These are phyloP conservation scores for Skeletonema grethae DNA, from an alignment of 108 stramenopile species.

Conservation along the genomic window DNA sequence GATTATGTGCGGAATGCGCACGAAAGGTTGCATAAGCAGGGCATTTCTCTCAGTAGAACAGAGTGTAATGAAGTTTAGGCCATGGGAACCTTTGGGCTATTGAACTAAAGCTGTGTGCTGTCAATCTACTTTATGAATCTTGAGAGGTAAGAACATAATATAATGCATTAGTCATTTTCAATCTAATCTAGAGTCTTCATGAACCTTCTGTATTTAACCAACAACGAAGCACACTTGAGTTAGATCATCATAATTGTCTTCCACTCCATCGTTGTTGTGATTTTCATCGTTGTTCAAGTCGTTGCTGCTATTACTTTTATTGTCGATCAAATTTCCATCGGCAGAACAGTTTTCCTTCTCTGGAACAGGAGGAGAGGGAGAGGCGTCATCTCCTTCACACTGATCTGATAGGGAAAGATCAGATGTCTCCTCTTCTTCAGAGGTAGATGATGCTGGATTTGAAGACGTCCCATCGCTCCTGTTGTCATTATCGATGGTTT, in stretches of 20 bases:
- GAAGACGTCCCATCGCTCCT: constrained; percentile 34
- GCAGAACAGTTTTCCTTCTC: not conserved
- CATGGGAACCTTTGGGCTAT: too few species aligned
- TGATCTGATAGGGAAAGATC: constrained; percentile 5
- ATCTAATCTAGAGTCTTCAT: too few species aligned
- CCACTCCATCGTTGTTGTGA: not conserved
- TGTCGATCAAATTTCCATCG: not conserved
- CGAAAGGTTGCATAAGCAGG: too few species aligned
- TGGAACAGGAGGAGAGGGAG: not conserved
- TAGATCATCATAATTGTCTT: not conserved
- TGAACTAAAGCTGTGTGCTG: too few species aligned
- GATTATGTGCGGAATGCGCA: too few species aligned
- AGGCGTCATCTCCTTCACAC: not conserved
- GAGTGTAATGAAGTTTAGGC: too few species aligned
- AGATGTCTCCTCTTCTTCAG: constrained; percentile 14
- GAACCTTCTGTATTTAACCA: not conserved
- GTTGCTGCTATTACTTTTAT: not conserved
- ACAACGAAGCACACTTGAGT: not conserved
- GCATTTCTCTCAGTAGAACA: too few species aligned
- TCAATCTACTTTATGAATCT: too few species aligned
- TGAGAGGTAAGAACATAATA: too few species aligned
- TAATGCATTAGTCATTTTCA: too few species aligned
- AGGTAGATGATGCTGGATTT: not conserved
- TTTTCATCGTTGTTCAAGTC: not conserved
- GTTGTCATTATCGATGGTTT: constrained; percentile 44